Conservation (phyloP, 1,284 basidiomycete species). For the Naganishia cerealis region DNA sequence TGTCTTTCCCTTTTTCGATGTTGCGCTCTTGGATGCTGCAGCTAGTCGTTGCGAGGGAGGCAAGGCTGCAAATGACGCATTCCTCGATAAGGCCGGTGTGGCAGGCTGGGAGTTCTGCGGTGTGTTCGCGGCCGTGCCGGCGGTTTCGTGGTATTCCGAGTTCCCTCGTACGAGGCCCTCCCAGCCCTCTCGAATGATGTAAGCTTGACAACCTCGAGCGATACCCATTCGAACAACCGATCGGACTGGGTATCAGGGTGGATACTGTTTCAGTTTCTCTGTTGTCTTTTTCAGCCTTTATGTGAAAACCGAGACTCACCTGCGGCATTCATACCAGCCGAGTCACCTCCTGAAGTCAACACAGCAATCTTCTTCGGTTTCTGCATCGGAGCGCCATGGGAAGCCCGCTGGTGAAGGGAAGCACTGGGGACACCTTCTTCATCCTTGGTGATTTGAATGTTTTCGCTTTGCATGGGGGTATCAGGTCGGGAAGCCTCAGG, state of each 20-base stretch:
- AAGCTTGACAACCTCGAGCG: constrained; percentile 84
- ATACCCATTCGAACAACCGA: constrained; percentile 86
- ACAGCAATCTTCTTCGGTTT: constrained; percentile 69
- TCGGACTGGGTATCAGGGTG: constrained; percentile 61
- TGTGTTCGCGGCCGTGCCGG: constrained; percentile 36
- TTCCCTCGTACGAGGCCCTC: constrained; percentile 77
- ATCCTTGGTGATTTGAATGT: constrained; percentile 15
- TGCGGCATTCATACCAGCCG: constrained; percentile 94
- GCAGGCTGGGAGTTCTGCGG: constrained; percentile 19
- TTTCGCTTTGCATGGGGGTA: constrained; percentile 12
- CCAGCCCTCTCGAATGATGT: constrained; percentile 94
- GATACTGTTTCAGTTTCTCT: too few relatives aligned
- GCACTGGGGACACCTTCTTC: constrained; percentile 23
- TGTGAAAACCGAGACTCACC: constrained; percentile 40
- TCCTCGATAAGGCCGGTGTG: constrained; percentile 30
- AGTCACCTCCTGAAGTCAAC: constrained; percentile 94
- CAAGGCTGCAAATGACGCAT: constrained; percentile 42
- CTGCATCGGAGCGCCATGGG: background rate
- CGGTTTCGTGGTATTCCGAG: constrained; percentile 39
- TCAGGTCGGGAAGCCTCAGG: constrained; percentile 21
- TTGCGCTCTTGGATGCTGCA: constrained; percentile 16
- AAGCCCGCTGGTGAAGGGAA: background rate
- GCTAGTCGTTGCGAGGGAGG: constrained; percentile 40
- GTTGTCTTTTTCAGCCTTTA: too few relatives aligned
- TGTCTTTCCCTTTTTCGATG: constrained; percentile 10